Base-by-base conservation (phyloP, 2,329 filamentous ascomycete species). In the Trichoderma semiorbis region DNA sequence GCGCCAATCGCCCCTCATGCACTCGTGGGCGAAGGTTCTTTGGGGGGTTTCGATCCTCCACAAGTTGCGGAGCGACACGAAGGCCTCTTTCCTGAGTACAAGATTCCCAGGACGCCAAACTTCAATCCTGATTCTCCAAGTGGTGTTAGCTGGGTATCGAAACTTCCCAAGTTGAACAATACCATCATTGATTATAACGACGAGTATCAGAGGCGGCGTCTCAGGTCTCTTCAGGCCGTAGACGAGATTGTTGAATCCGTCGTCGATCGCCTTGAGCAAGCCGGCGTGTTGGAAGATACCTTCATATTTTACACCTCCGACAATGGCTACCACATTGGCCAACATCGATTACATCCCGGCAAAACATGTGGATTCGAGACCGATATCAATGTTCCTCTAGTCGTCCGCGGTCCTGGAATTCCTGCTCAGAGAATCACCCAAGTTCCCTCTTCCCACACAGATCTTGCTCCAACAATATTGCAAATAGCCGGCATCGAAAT, bases 1-100 rank as follows among this genome's bases (percentile, higher is more conserved):
- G 88, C 91, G 0, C 92, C 91, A 0, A 85, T 91, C 7, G 91
- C 88, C 0, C 91, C 92, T 0, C 92, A 94, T 75, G 85, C 86
- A 26, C 89, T 90, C 69, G 76, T 75, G 0, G 73, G 72, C 50
- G 64, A 30, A 39, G 43, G n/a, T 18, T 57, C 61, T 12, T 7
- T 30, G 26, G 60, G 47, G 3, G 71, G 7, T 0, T 84, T 87
- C 77, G 81, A 79, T 6, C 83, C 84, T 0, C 89, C 90, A 0
- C 83, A 91, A 18, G 85, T 90, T 0, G 85, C 89, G 0, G 82
- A 88, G 55, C 83, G 90, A 57, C 91, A 94, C 73, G 82, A 84
- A 53, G 79, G 91, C 76, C 83, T 93, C 0, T 93, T 93, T 77
- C 78, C 84, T 3, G 85, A 87, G 32, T 85, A 83, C 0, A 86